Base-by-base conservation (phyloP, 441 rosid genomes). In the Euphorbia schlechtendalii region DNA sequence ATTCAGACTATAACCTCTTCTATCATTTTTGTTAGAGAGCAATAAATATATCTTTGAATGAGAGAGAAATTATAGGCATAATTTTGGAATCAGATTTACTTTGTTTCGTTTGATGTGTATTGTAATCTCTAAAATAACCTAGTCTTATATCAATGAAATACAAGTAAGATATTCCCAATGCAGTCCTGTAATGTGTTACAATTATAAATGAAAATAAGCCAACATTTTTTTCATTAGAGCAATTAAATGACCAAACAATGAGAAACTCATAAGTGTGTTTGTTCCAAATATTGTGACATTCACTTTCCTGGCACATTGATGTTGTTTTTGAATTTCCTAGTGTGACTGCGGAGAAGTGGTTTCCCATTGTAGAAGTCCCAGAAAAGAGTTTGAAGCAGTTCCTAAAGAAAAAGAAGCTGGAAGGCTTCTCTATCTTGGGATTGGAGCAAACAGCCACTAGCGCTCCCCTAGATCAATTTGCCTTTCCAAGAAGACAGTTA, bases 261-360 rank as follows among this genome's bases (percentile, higher is more conserved):
- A 9, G 10, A 48, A 17, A 56, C 17, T 45, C 45, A 36, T 5
- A 6, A n/a, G n/a, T n/a, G 38, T 30, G 22, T 13, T 57, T 51
- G 15, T 27, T 41, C n/a, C 6, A 20, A 54, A 64, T 60, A 34
- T 27, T 59, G 40, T 52, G 9, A 12, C 32, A 56, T 25, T 8
- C 8, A 27, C 4, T 18, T n/a, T 5, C 22, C 15, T 27, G 12
- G 7, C 55, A 59, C 28, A 53, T 17, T 28, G 22, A 25, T 58
- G 17, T 49, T 53, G 25, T 6, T 30, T 12, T 64, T 11, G 34
- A 48, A n/a, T n/a, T 76, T 58, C 80, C 63, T 78, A 90, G 99
- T 71, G 99, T 94, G 75, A 90, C 96, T 43, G 96, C 96, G 17
- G 99, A 94, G 82, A 90, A 87, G 80, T 94, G 99, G 99, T 89